Conservation (phyloP, 2,329 filamentous ascomycete species). For the Ophiobolus disseminans region DNA sequence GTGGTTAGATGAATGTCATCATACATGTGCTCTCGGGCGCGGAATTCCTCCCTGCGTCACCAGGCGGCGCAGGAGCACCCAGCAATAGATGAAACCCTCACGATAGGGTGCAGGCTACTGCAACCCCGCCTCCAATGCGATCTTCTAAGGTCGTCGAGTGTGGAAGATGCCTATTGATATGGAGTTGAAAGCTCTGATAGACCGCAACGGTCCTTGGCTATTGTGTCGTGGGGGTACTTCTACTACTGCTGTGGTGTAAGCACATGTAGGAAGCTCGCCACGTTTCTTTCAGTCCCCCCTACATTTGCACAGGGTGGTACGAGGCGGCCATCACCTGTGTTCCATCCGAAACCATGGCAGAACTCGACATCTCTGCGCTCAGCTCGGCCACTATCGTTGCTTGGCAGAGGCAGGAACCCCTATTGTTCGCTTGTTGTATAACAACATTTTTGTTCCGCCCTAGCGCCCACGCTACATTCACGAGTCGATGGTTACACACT, state of each 20-base stretch:
- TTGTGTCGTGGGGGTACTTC: conserved; percentile 28
- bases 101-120: conserved; percentile 24
- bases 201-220: conserved; percentile 35
- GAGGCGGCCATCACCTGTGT: no score
- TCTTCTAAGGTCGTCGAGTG: conserved; percentile 31
- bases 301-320: neutral
- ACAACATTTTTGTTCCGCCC: no score
- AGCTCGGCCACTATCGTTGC: no score
- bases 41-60: conserved; percentile 2
- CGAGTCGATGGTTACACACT: no score
- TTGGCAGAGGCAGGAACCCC: no score
- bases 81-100: conserved; percentile 21
- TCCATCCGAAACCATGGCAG: no score
- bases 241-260: conserved; percentile 15
- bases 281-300: conserved; percentile 6
- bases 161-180: conserved; percentile 40
- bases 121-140: conserved; percentile 32
- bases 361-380: no score
- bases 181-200: conserved; percentile 29
- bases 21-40: no score
- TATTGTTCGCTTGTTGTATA: no score
- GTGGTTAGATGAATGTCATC: neutral
- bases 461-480: no score
- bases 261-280: conserved; percentile 12
- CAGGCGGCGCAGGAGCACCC: conserved; percentile 15